Evolutionary conservation across 208 protist species (phyloP).

Genomic region (Porcisia hertigi): DNA sequence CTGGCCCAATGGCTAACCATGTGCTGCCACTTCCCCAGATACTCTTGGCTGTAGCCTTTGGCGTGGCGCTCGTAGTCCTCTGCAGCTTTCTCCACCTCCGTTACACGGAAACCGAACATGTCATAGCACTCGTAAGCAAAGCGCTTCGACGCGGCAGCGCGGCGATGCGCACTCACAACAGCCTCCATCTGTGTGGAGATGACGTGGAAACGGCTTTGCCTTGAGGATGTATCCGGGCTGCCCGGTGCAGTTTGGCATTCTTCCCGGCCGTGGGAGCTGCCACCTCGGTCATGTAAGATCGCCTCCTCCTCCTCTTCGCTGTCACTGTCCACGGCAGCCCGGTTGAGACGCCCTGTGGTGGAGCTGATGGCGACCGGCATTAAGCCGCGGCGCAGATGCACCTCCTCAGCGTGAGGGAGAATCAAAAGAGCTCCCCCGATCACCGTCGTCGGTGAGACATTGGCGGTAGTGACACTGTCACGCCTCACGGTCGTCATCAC

Average conservation of each 20-base stretch:
- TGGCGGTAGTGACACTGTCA: background rate
- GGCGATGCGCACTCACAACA: conserved; percentile 4
- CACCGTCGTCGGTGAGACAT: conserved; percentile 3
- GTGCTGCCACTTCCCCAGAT: conserved; percentile 34
- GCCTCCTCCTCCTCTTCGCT: conserved; percentile 3
- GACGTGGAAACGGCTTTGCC: background rate
- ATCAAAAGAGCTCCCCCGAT: conserved; percentile 7
- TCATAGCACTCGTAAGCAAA: conserved; percentile 40
- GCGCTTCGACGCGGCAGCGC: background rate
- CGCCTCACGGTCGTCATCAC: background rate
- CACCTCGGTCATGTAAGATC: background rate
- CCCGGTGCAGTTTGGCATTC: background rate
- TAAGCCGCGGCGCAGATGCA: conserved; percentile 30
- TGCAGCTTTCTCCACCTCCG: conserved; percentile 61
- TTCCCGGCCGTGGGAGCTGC: too few species aligned
- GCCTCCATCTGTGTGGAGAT: background rate
- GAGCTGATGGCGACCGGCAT: conserved; percentile 26
- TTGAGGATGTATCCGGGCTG: background rate
- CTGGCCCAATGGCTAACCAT: conserved; percentile 41
- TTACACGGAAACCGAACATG: conserved; percentile 77
- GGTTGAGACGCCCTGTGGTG: conserved; percentile 40
- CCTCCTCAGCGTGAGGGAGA: conserved; percentile 46
- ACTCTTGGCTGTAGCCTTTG: conserved; percentile 12
- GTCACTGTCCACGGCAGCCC: background rate
- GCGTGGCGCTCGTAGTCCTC: conserved; percentile 39